Evolutionary conservation across 305 asterid genomes (phyloP).

Genomic region (Nicotiana rustica): DNA sequence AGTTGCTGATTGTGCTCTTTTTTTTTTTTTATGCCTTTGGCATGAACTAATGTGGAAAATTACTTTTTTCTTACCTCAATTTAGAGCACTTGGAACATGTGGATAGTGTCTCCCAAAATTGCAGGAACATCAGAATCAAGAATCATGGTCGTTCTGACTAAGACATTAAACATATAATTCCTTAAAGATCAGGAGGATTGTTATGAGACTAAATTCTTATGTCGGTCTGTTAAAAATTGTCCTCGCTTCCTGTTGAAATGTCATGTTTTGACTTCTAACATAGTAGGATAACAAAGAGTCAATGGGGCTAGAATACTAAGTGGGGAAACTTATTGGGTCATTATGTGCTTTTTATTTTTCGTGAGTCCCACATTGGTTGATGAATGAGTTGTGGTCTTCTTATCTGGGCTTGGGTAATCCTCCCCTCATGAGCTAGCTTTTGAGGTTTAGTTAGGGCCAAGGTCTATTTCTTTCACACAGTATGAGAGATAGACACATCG

Average conservation of each 20-base stretch:
- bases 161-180: neutral
- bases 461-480: no score
- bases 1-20: neutral
- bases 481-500: no score
- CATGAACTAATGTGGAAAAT: conserved; percentile 18
- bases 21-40: neutral
- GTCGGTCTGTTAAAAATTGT: neutral
- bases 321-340: conserved; percentile 18
- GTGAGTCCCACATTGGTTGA: neutral
- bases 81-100: conserved; percentile 4
- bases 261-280: conserved; percentile 4
- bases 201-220: neutral
- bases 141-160: neutral
- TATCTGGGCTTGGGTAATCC: no score
- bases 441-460: no score
- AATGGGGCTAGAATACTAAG: conserved; percentile 1
- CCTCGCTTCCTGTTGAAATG: conserved; percentile 18
- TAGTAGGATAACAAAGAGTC: conserved; percentile 12
- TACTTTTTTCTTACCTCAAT: neutral
- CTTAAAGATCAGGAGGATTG: neutral
- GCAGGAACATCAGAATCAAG: neutral
- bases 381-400: neutral
- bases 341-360: neutral
- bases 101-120: conserved; percentile 8
- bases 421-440: no score